These are phyloP conservation scores for Leonotis leonurus DNA, from an alignment of 257 asterid species.

Conservation along the genomic window DNA sequence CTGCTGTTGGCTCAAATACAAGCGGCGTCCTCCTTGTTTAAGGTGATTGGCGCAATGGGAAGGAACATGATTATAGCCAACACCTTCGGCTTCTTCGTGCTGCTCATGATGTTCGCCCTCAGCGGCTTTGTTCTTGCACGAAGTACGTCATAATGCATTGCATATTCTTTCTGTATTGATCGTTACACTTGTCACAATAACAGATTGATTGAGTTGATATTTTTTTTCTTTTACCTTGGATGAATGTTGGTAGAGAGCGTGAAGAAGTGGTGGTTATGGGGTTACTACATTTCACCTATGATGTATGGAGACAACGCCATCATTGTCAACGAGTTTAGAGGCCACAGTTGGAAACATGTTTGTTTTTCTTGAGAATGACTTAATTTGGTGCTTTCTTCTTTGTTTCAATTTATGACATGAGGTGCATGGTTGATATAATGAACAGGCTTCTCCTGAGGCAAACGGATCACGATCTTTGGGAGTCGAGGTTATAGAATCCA, in stretches of 20 bases:
- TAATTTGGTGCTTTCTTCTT: background rate
- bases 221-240: background rate
- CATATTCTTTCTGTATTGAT: too few species aligned
- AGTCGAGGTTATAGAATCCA: slow-evolving; percentile 27
- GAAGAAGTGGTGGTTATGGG: slow-evolving; percentile 42
- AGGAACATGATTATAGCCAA: slow-evolving; percentile 51
- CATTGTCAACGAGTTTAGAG: slow-evolving; percentile 40
- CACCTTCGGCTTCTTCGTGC: slow-evolving; percentile 37
- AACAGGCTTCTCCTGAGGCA: slow-evolving; percentile 24
- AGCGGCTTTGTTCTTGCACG: slow-evolving; percentile 47
- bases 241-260: slow-evolving; percentile 17
- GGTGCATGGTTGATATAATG: background rate
- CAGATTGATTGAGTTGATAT: background rate
- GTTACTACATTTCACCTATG: slow-evolving; percentile 31
- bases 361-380: slow-evolving; percentile 4
- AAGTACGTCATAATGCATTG: slow-evolving; percentile 21
- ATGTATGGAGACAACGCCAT: slow-evolving; percentile 44
- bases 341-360: slow-evolving; percentile 44
- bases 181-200: too few species aligned
- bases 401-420: too few species aligned
- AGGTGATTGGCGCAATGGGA: slow-evolving; percentile 47
- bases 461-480: slow-evolving; percentile 28
- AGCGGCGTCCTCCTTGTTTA: slow-evolving; percentile 41
- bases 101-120: slow-evolving; percentile 33
- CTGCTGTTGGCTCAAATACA: slow-evolving; percentile 32